Evolutionary conservation across 257 asterid genomes (phyloP), one percentile per base, ranked within the genome.

Genomic region (Ilex aquifolium): DNA sequence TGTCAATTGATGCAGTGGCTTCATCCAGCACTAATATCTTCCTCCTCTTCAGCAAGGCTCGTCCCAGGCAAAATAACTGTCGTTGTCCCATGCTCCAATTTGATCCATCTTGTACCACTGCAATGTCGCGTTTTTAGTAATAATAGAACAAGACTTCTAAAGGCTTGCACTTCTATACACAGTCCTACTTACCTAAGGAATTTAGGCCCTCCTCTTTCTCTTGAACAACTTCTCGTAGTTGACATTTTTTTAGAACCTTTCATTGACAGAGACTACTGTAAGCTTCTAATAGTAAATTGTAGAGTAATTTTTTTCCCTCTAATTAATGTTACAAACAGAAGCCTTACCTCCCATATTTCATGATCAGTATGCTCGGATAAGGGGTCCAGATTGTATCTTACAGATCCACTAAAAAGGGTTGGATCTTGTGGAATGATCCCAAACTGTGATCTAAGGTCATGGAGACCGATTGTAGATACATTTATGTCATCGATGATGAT

Each of bases 51-150:
- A 77, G n/a, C 5, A 77, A 32, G 6, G 76, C 79, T 32, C 82
- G 54, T 56, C 79, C 82, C 15, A 77, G 42, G 44, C 78, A 77
- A 49, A 77, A 73, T 13, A 77, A 62, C 32, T 77, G 82, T 13
- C 74, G 32, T n/a, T 77, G 79, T 42, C 82, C 82, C 82, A 73
- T 77, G 66, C 82, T 77, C 79, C 82, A 77, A 6, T 77, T 77
- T 63, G 76, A 59, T 65, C 79, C 82, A 54, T 77, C 79, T 57
- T 72, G 61, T 17, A 65, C 58, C 6, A 77, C 79, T 72, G 44
- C 57, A 58, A 44, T 16, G 13, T 11, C 7, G 58, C 0, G 7
- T 36, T 4, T 36, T 4, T 36, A 7, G 42, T 4, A 36, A 5
- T 36, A 36, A 1, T 36, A 36, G 8, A 36, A 36, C 42, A 36